phyloP scores from a whole-genome alignment of 306 rosid genomes.

The Ammopiptanthus mongolicus region DNA sequence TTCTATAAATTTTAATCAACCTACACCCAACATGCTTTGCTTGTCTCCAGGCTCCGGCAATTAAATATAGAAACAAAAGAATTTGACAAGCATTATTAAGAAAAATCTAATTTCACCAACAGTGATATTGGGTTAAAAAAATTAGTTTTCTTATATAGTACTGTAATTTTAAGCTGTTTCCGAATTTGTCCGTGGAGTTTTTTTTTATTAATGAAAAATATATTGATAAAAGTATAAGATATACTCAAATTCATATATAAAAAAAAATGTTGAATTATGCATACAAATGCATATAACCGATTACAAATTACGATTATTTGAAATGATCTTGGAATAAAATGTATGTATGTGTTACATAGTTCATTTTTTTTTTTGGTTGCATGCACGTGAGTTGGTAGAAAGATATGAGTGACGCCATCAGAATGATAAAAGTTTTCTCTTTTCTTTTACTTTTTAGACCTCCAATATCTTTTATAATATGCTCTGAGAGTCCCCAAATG shows the following conservation, averaged over 20 bases:
- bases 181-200: neutral
- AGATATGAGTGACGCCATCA: slow-evolving; percentile 56
- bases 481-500: slow-evolving; percentile 54
- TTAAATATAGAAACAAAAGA: neutral
- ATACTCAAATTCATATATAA: too few species aligned
- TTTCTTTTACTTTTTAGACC: slow-evolving; percentile 73
- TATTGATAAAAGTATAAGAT: too few species aligned
- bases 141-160: neutral
- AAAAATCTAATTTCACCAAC: neutral
- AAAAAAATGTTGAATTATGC: too few species aligned
- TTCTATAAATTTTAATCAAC: neutral
- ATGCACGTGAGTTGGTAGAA: slow-evolving; percentile 77
- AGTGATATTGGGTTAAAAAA: neutral
- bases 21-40: neutral
- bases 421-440: slow-evolving; percentile 66
- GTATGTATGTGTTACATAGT: slow-evolving; percentile 23
- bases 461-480: slow-evolving; percentile 74
- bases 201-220: too few species aligned
- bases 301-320: neutral
- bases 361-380: slow-evolving; percentile 42
- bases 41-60: neutral
- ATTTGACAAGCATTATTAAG: neutral
- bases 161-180: neutral
- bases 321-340: neutral
- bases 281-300: neutral